Base-by-base conservation (phyloP, 768 basidiomycete genomes). In the Kwoniella pini region DNA sequence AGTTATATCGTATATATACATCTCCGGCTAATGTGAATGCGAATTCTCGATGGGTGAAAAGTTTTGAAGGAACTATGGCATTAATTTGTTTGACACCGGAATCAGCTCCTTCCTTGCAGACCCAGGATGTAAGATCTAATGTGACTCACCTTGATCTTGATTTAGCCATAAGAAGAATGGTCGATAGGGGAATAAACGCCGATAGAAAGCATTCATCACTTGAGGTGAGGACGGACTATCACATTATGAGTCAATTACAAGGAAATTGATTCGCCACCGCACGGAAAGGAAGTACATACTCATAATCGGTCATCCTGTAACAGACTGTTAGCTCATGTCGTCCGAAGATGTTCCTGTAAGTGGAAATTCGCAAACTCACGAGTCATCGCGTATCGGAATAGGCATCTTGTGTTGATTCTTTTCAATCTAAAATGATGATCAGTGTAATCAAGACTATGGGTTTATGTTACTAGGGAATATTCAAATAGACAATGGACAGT, bases 81-180 rank as follows among this genome's bases (percentile, higher is more conserved):
- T 31, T 31, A 30, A 38, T 17, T n/a, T n/a, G n/a, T n/a, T n/a
- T n/a, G n/a, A n/a, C n/a, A n/a, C n/a, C 15, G 27, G 13, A 51
- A 15, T 13, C 5, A 31, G 9, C 15, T 6, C 49, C 12, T 24
- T 43, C 9, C 26, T 36, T 12, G 11, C 42, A 43, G 13, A 13
- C 26, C 5, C 13, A 30, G 6, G 4, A 15, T 33, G 48, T 30
- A 3, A 4, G 30, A 49, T 12, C 48, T 13, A 49, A 28, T 49
- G 26, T 3, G 22, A 59, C 75, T 64, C 85, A 56, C 83, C 81
- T 63, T 90, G 88, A 64, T 88, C 88, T 65, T 97, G 95, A 75
- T 97, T 97, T 22, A 99, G 83, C 96, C 96, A 99, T 60, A 84
- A 83, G 80, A 88, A 97, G 65, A 98, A 84, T 0, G 91, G 88